These are phyloP conservation scores for Fusarium metavorans DNA, from an alignment of 2,329 filamentous ascomycete genomes.

Conservation along the genomic window DNA sequence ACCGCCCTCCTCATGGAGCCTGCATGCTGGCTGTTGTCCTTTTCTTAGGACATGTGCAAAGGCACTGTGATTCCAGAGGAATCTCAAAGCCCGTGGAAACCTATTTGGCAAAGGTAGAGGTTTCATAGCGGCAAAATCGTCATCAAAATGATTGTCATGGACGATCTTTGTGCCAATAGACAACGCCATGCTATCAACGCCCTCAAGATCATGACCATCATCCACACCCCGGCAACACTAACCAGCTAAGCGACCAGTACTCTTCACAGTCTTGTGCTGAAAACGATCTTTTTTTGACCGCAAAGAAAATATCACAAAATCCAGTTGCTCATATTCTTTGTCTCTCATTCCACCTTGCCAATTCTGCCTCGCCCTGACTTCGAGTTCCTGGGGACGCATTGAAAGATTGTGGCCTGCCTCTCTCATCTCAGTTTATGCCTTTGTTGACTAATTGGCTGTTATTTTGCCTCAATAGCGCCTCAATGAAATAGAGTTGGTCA, in stretches of 20 bases:
- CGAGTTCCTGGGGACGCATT: background rate
- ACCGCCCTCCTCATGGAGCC: background rate
- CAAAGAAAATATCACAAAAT: background rate
- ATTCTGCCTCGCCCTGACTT: background rate
- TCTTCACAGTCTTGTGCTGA: background rate
- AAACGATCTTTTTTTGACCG: background rate
- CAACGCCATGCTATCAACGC: background rate
- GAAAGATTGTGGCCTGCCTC: background rate
- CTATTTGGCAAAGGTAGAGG: background rate
- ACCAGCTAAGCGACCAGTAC: background rate
- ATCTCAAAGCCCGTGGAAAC: background rate
- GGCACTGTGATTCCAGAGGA: background rate
- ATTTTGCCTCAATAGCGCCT: background rate
- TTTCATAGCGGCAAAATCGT: background rate
- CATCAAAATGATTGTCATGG: background rate
- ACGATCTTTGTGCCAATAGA: background rate
- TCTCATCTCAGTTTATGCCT: background rate
- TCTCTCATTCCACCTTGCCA: background rate
- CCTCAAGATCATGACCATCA: background rate
- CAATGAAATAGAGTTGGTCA: background rate
- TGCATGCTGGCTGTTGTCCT: background rate
- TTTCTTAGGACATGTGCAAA: background rate
- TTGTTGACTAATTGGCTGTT: background rate
- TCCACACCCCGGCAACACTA: background rate
- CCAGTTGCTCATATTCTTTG: background rate